Conservation (phyloP, 768 basidiomycete species). For the Auricularia heimuer region DNA sequence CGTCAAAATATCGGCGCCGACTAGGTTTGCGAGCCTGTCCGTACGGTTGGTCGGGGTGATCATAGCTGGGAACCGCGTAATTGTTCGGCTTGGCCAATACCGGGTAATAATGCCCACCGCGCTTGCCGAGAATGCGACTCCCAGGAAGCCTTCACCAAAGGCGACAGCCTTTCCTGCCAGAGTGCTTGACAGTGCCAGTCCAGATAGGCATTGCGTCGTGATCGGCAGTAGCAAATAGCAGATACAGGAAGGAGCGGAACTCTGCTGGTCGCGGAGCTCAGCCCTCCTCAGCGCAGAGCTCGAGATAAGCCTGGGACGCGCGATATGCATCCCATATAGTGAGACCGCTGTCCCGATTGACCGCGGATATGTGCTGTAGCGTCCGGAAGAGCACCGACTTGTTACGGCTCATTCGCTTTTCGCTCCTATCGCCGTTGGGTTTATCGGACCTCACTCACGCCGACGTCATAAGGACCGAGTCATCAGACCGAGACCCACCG, state of each 20-base stretch:
- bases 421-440: too few species aligned
- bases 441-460: too few species aligned
- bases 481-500: too few species aligned
- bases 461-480: too few species aligned
- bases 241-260: background rate
- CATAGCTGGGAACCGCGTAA: constrained; percentile 16
- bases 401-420: too few species aligned
- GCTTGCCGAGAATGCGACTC: constrained; percentile 18
- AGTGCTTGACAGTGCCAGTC: background rate
- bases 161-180: constrained; percentile 27
- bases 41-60: constrained; percentile 14
- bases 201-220: background rate
- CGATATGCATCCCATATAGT: constrained; percentile 23
- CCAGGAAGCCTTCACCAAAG: constrained; percentile 22
- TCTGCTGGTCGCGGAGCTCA: background rate
- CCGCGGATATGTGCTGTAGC: constrained; percentile 23
- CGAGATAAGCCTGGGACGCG: background rate
- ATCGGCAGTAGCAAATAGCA: constrained; percentile 2
- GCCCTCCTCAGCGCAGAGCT: background rate
- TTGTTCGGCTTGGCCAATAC: constrained; percentile 18
- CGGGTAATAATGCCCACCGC: constrained; percentile 25
- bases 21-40: background rate
- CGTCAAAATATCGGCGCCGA: background rate
- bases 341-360: constrained; percentile 23
- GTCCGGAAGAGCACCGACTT: constrained; percentile 27